Percentiles rank a stretch among this genome's conserved stretches.
Evolutionary conservation across 192 early-diverging fungal species (phyloP).

Genomic region (Diversispora epigaea): DNA sequence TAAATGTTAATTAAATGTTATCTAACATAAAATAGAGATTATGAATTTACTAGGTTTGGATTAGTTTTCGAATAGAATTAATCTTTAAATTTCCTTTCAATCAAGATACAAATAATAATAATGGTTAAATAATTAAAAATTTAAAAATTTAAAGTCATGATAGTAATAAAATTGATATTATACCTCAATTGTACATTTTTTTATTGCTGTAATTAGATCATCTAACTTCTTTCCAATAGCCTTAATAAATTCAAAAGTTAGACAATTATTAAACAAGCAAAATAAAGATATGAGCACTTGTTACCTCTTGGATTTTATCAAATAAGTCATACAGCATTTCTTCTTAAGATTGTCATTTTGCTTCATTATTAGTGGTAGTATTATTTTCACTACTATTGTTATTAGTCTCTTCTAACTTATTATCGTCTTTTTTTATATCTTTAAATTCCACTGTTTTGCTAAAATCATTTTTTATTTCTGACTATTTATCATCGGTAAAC

Average conservation of each 20-base stretch:
- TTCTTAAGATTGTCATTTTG: neutral
- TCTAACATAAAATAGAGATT: neutral
- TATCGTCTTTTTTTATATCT: slow-evolving; percentile 12
- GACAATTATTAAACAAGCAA: slow-evolving; percentile 1
- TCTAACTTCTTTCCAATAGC: slow-evolving; percentile 10
- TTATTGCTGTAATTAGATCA: slow-evolving; percentile 17
- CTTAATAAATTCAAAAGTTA: slow-evolving; percentile 16
- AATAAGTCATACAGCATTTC: slow-evolving; percentile 19
- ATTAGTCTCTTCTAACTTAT: too few species aligned
- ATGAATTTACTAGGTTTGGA: slow-evolving; percentile 22
- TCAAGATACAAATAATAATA: neutral
- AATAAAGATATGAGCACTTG: neutral
- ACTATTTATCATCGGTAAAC: slow-evolving; percentile 19
- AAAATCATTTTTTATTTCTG: slow-evolving; percentile 18
- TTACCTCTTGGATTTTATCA: slow-evolving; percentile 27
- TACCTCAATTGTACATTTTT: slow-evolving; percentile 30
- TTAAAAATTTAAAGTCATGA: neutral
- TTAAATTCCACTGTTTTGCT: slow-evolving; percentile 14
- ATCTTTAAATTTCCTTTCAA: slow-evolving; percentile 12
- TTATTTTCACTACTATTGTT: too few species aligned
- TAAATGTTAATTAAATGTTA: slow-evolving; percentile 1
- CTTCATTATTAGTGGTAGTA: too few species aligned
- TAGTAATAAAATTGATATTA: slow-evolving; percentile 14
- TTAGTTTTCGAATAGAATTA: slow-evolving; percentile 9
- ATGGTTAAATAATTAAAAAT: neutral